Evolutionary conservation across 1,284 basidiomycete genomes (phyloP).

Genomic region (Ceratobasidium papillatum): DNA sequence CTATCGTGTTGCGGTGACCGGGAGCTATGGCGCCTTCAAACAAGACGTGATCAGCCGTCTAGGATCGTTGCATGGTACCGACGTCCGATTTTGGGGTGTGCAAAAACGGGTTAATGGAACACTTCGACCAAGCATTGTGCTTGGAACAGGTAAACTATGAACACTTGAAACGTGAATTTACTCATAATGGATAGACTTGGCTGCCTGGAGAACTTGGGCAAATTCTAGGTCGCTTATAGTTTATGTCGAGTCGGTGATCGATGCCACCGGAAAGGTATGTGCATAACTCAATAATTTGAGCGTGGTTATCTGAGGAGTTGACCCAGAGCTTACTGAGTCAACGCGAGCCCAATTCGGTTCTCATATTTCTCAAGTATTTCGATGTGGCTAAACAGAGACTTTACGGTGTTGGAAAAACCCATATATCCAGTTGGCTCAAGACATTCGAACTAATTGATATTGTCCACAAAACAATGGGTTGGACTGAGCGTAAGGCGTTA

Average conservation of each 20-base stretch:
- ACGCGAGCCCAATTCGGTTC: not conserved
- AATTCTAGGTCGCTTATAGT: not conserved
- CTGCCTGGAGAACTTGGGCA: not conserved
- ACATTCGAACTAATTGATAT: not conserved
- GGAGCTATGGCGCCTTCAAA: not conserved
- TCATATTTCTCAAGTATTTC: slow-evolving; percentile 4
- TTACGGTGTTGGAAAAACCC: not conserved
- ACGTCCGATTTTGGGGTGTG: not conserved
- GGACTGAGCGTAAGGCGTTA: not conserved
- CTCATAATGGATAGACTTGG: not conserved
- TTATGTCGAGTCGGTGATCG: not conserved
- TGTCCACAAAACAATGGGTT: not conserved
- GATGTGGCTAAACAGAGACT: not conserved
- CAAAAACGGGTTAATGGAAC: not conserved
- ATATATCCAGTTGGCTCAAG: not conserved
- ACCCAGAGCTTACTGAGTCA: not conserved
- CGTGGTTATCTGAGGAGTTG: too few relatives aligned
- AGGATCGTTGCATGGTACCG: too few relatives aligned
- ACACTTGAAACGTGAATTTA: not conserved
- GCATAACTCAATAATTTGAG: not conserved
- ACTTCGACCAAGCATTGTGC: not conserved
- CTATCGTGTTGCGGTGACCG: not conserved
- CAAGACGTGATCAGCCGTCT: not conserved
- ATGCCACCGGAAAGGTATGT: not conserved
- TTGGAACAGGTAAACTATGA: not conserved